Evolutionary conservation across 2,329 filamentous ascomycete species (phyloP), one percentile per base, ranked within the genome.

Genomic region (Verruconis gallopava): DNA sequence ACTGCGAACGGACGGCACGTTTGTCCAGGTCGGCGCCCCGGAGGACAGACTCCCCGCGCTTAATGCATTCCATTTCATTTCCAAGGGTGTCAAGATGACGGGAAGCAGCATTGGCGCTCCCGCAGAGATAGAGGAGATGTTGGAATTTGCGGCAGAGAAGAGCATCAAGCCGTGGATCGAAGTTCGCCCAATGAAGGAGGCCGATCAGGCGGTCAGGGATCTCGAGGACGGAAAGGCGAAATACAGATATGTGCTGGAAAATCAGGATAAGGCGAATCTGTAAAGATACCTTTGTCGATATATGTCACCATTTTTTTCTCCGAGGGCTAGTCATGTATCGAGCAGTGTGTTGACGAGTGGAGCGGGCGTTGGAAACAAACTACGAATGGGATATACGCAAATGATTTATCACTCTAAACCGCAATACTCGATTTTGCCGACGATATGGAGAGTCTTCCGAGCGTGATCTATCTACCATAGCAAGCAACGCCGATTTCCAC

Each of bases 1-100:
- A 11, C 60, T 81, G 21, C 64, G 67, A 43, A 57, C 64, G 4
- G 65, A 71, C 28, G 77, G 77, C 1, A 62, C 63, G 5, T 74
- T 79, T 50, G 67, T 79, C 44, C 73, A 79, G 55, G 66, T 83
- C 36, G 77, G 76, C 6, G 69, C 70, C 2, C 77, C 78, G 0
- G 78, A 83, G 52, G 54, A 58, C 56, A 50, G 53, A 30, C 46
- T 62, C 9, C 71, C 70, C 4, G 55, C 59, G 4, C 61, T 79
- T 49, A 65, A 58, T 48, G 69, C 69, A 11, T 73, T 71, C 48
- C 58, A 64, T 4, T 59, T 77, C 48, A 72, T 73, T 44, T 57
- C 55, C 37, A 78, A 75, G 50, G 68, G 71, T 0, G 60, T 60
- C 38, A 65, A 61, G 48, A 55, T 69, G 42, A 62, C 61, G 4